These are phyloP conservation scores for Musa itinerans DNA, from an alignment of 176 grass and related monocot species.

Conservation along the genomic window DNA sequence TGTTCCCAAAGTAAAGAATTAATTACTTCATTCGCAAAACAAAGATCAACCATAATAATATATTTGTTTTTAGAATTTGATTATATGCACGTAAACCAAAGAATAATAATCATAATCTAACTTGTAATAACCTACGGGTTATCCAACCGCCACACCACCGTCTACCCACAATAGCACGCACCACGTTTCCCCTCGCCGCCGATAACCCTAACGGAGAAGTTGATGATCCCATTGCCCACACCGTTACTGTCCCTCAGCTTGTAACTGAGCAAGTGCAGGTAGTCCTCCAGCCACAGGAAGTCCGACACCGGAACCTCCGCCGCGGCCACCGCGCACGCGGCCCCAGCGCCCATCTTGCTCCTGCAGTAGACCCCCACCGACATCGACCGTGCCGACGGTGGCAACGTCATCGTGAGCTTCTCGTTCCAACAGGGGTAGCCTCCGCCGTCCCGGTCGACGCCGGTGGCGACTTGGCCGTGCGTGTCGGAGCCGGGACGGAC, in stretches of 20 bases:
- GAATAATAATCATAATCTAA: too few relatives aligned
- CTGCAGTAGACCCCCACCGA: slow-evolving; percentile 5
- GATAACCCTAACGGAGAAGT: slow-evolving; percentile 10
- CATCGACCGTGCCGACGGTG: neutral
- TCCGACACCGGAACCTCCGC: slow-evolving; percentile 12
- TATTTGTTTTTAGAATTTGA: too few relatives aligned
- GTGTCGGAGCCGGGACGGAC: neutral
- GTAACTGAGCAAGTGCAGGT: slow-evolving; percentile 15
- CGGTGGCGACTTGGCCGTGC: neutral
- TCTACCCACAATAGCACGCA: too few relatives aligned
- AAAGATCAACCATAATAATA: too few relatives aligned
- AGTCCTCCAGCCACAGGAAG: neutral
- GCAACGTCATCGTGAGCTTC: neutral
- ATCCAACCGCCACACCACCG: too few relatives aligned
- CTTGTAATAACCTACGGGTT: too few relatives aligned
- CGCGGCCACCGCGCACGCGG: neutral
- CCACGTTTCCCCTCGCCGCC: neutral
- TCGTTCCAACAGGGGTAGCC: slow-evolving; percentile 11
- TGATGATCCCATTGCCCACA: neutral
- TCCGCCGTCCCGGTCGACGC: neutral
- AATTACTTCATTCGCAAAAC: too few relatives aligned
- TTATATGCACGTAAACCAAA: too few relatives aligned
- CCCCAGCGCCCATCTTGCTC: too few relatives aligned
- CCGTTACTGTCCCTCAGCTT: neutral
- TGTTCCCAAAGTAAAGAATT: too few relatives aligned